A percentile compares a stretch with the other conserved stretches of the same genome.
Conservation (phyloP, 768 basidiomycete species). For the Leucocoprinus leucothites region DNA sequence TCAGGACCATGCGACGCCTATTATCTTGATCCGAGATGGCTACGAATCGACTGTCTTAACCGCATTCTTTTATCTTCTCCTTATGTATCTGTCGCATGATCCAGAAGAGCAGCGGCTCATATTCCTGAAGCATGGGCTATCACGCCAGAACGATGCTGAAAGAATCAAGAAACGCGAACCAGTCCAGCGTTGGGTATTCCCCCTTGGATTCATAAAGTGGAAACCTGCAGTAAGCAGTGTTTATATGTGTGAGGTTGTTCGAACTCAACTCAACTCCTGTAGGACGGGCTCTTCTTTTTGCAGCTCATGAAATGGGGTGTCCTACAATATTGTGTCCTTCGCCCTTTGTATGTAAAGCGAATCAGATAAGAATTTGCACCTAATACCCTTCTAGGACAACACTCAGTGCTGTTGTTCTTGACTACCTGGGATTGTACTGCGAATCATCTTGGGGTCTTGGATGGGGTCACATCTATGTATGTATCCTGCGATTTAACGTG, state of each 20-base stretch:
- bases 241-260: background rate
- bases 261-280: slow-evolving; percentile 8
- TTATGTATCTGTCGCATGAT: slow-evolving; percentile 66
- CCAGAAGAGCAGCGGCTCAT: slow-evolving; percentile 57
- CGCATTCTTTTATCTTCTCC: slow-evolving; percentile 75
- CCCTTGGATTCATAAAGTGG: slow-evolving; percentile 58
- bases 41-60: slow-evolving; percentile 78
- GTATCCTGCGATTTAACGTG: slow-evolving; percentile 17
- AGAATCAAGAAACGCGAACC: slow-evolving; percentile 39
- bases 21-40: slow-evolving; percentile 67
- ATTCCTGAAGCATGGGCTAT: slow-evolving; percentile 57
- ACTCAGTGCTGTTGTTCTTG: slow-evolving; percentile 55
- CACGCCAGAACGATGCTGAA: slow-evolving; percentile 47
- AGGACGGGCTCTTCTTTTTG: slow-evolving; percentile 68
- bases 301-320: slow-evolving; percentile 78
- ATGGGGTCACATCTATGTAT: slow-evolving; percentile 69
- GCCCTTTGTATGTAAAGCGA: slow-evolving; percentile 44
- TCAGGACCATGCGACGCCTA: slow-evolving; percentile 64
- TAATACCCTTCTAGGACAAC: slow-evolving; percentile 40
- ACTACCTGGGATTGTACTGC: slow-evolving; percentile 69
- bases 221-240: slow-evolving; percentile 52
- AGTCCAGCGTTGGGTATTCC: slow-evolving; percentile 64
- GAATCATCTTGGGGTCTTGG: slow-evolving; percentile 64
- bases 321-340: slow-evolving; percentile 67
- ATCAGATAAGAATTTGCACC: background rate